Conservation (phyloP, 2,329 filamentous ascomycete species). For the Myriosclerotinia duriaeana region DNA sequence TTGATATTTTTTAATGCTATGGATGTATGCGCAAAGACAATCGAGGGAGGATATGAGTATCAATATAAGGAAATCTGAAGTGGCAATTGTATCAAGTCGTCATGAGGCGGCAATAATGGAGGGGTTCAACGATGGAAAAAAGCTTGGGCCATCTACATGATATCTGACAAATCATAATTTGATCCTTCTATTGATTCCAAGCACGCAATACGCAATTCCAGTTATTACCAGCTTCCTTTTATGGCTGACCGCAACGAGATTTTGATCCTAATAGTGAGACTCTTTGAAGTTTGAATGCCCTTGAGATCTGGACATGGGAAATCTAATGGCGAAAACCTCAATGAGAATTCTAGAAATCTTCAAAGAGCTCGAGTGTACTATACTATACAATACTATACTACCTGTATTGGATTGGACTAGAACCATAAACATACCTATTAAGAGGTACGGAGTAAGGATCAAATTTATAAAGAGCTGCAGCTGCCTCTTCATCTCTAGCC, state of each 20-base stretch:
- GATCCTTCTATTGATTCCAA: not conserved
- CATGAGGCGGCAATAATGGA: conserved; percentile 1
- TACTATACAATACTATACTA: not conserved
- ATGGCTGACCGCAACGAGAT: conserved; percentile 7
- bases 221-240: not conserved
- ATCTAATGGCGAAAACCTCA: not conserved
- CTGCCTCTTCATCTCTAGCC: not conserved
- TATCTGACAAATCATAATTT: conserved; percentile 16
- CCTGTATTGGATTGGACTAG: not conserved
- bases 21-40: not conserved
- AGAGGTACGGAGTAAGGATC: too few relatives aligned
- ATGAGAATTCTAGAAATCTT: not conserved
- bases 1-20: not conserved
- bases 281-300: too few relatives aligned
- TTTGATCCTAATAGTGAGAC: not conserved
- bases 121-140: conserved; percentile 2
- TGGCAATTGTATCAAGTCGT: conserved; percentile 17
- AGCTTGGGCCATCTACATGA: not conserved
- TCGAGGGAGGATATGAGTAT: not conserved
- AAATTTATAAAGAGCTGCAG: not conserved
- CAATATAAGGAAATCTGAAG: conserved; percentile 15
- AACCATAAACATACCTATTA: not conserved
- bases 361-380: too few relatives aligned
- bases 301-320: not conserved
- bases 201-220: not conserved